Percentiles rank a stretch among this genome's conserved stretches.
Conservation (phyloP, 805 yeast species). For the Saturnispora quitensis region DNA sequence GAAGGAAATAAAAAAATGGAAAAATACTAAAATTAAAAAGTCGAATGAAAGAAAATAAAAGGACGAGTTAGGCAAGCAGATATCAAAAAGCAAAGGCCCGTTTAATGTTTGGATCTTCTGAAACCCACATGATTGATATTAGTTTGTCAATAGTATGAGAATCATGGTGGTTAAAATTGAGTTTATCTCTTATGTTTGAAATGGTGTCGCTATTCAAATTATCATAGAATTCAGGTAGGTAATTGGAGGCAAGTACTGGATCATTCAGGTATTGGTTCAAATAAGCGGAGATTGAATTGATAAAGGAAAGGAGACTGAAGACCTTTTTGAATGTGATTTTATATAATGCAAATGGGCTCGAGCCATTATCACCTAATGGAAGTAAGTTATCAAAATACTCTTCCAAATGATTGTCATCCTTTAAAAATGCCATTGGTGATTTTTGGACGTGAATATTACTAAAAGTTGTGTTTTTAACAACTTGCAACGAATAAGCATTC, state of each 20-base stretch:
- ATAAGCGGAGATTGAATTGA: slow-evolving; percentile 2
- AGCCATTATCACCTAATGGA: neutral
- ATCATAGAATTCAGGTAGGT: neutral
- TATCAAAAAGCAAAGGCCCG: neutral
- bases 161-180: neutral
- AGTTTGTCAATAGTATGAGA: neutral
- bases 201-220: neutral
- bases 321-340: slow-evolving; percentile 1
- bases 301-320: slow-evolving; percentile 5
- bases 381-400: neutral
- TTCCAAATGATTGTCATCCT: neutral
- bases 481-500: neutral
- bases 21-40: neutral
- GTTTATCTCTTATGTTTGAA: neutral
- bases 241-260: neutral
- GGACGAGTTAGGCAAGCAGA: neutral
- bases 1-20: neutral
- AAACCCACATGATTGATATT: slow-evolving; percentile 6
- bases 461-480: neutral
- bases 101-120: slow-evolving; percentile 5
- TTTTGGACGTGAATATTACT: neutral
- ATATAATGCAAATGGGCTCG: neutral
- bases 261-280: neutral
- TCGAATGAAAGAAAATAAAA: neutral
- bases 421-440: neutral